Conservation (phyloP, 306 rosid species). For the Castanea sativa region DNA sequence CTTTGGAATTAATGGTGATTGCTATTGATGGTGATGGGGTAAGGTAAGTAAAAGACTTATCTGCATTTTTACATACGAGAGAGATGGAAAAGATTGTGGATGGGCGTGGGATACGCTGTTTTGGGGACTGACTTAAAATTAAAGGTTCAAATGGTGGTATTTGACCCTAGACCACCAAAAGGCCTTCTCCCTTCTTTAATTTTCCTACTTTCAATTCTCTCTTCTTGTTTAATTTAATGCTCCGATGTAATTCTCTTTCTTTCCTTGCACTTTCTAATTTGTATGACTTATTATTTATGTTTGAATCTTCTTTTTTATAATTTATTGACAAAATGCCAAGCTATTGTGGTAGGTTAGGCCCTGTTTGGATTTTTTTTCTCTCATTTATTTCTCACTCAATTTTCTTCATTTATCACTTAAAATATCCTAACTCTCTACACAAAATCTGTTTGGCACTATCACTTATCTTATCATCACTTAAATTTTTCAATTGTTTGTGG, state of each 20-base stretch:
- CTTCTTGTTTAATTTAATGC: neutral
- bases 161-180: neutral
- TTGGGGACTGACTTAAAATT: slow-evolving; percentile 11
- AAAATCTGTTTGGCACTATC: too few relatives aligned
- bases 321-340: neutral
- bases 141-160: neutral
- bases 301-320: neutral
- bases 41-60: too few relatives aligned
- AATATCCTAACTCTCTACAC: too few relatives aligned
- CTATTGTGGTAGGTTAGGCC: neutral
- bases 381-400: too few relatives aligned
- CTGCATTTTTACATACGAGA: too few relatives aligned
- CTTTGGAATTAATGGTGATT: too few relatives aligned
- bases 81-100: neutral
- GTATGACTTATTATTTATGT: neutral
- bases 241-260: neutral
- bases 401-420: too few relatives aligned
- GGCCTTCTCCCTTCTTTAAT: neutral
- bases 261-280: neutral
- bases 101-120: slow-evolving; percentile 28
- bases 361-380: too few relatives aligned
- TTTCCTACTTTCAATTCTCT: neutral
- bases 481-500: too few relatives aligned
- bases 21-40: too few relatives aligned
- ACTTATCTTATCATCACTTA: too few relatives aligned